phyloP scores from a whole-genome alignment of 169 alveolate species.

The Perkinsus chesapeaki region DNA sequence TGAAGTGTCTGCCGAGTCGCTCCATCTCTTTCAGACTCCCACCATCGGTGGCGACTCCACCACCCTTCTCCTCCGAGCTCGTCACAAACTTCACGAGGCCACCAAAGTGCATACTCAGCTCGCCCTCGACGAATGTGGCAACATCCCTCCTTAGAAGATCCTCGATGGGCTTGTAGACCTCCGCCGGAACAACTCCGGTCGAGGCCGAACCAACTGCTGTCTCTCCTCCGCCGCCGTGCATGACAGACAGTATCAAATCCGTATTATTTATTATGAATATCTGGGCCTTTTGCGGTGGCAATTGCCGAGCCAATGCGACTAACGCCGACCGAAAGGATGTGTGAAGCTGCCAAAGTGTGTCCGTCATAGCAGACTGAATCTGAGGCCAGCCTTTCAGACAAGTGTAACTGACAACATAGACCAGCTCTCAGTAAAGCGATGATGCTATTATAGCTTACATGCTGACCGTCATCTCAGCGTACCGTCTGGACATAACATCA shows the following conservation, averaged over 20 bases:
- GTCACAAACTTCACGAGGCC: background rate
- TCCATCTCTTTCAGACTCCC: background rate
- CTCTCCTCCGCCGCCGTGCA: constrained; percentile 7
- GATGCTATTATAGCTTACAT: background rate
- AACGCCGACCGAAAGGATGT: background rate
- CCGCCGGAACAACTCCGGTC: background rate
- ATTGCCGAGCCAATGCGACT: background rate
- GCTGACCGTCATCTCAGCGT: constrained; percentile 1
- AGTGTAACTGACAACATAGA: background rate
- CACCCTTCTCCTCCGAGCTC: background rate
- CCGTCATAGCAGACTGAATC: background rate
- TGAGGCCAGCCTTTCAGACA: background rate
- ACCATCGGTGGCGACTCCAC: background rate
- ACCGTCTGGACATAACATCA: background rate
- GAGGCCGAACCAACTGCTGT: background rate
- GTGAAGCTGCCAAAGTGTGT: background rate
- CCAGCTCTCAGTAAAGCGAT: background rate
- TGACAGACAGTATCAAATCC: constrained; percentile 15
- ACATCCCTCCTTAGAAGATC: constrained; percentile 1
- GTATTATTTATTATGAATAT: constrained; percentile 20
- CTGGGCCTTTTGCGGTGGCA: background rate
- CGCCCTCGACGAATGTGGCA: background rate
- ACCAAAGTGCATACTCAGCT: background rate
- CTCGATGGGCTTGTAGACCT: constrained; percentile 14
- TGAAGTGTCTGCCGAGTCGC: background rate